Evolutionary conservation across 1,284 basidiomycete species (phyloP).

Genomic region (Apiotrichum gamsii): DNA sequence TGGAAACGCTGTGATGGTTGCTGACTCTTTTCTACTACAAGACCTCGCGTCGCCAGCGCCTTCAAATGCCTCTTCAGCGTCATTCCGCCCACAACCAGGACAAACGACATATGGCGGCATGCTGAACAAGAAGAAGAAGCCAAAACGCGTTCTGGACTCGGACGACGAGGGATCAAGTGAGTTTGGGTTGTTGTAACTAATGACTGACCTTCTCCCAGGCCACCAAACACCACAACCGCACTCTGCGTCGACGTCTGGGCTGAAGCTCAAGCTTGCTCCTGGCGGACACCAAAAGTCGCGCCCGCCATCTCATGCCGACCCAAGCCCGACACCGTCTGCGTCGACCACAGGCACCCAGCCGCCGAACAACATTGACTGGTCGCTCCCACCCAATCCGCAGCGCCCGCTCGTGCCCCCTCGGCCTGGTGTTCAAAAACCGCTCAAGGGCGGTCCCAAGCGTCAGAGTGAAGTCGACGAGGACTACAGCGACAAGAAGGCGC

Average conservation of each 20-base stretch:
- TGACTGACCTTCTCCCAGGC: conserved; percentile 23
- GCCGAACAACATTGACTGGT: conserved; percentile 43
- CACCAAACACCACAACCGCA: conserved; percentile 45
- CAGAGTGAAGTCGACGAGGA: conserved; percentile 76
- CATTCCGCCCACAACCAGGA: conserved; percentile 20
- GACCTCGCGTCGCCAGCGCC: conserved; percentile 41
- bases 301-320: conserved; percentile 25
- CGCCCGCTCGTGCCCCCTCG: conserved; percentile 57
- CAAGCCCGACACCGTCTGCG: conserved; percentile 48
- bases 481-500: conserved; percentile 70
- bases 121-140: conserved; percentile 72
- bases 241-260: conserved; percentile 28
- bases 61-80: conserved; percentile 34
- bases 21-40: background rate
- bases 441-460: conserved; percentile 70
- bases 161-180: conserved; percentile 65
- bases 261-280: conserved; percentile 37
- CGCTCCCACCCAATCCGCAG: conserved; percentile 28
- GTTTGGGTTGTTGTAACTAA: conserved; percentile 25
- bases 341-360: conserved; percentile 26
- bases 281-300: conserved; percentile 24
- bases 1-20: background rate
- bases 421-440: conserved; percentile 60
- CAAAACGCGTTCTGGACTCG: conserved; percentile 62
- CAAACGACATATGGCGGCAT: conserved; percentile 42